A percentile compares a stretch with the other conserved stretches of the same genome.
phyloP scores from a whole-genome alignment of 805 yeast species.

The Starmerella bacillaris region DNA sequence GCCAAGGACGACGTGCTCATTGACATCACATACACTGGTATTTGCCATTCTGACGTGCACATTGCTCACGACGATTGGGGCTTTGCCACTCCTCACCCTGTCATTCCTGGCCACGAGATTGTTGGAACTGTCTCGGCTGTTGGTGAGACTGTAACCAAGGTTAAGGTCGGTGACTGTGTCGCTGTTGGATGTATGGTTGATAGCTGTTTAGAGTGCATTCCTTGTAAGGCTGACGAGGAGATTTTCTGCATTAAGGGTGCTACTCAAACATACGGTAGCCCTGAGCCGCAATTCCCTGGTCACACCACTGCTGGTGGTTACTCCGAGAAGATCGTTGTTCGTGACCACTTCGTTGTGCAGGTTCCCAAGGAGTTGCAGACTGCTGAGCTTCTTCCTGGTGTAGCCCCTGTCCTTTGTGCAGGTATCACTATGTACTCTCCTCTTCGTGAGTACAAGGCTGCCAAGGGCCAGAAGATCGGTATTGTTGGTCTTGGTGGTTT shows the following conservation, averaged over 20 bases:
- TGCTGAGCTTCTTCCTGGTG: conserved; percentile 24
- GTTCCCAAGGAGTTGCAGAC: conserved; percentile 40
- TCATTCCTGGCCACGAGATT: conserved; percentile 35
- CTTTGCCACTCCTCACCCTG: conserved; percentile 19
- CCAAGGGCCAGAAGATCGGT: conserved; percentile 37
- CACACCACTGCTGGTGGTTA: conserved; percentile 37
- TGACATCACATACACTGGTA: conserved; percentile 19
- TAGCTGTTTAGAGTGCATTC: conserved; percentile 43
- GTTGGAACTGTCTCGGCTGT: conserved; percentile 26
- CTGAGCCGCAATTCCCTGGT: conserved; percentile 38
- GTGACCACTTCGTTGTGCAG: conserved; percentile 45
- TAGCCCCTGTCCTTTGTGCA: conserved; percentile 63
- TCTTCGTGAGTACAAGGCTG: conserved; percentile 30
- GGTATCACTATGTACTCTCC: conserved; percentile 62
- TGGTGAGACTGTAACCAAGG: conserved; percentile 35
- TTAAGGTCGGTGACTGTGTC: conserved; percentile 54
- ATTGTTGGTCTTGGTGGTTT: conserved; percentile 50
- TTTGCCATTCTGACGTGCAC: conserved; percentile 46
- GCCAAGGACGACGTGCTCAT: conserved; percentile 22
- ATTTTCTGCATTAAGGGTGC: conserved; percentile 33
- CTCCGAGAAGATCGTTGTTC: conserved; percentile 23
- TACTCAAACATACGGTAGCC: conserved; percentile 36
- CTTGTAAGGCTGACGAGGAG: conserved; percentile 40
- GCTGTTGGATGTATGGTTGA: conserved; percentile 61
- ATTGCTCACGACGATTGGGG: conserved; percentile 37